A percentile compares a stretch with the other conserved stretches of the same genome.
Conservation (phyloP, 2,329 filamentous ascomycete genomes). For the Ascocoryne sarcoides region DNA sequence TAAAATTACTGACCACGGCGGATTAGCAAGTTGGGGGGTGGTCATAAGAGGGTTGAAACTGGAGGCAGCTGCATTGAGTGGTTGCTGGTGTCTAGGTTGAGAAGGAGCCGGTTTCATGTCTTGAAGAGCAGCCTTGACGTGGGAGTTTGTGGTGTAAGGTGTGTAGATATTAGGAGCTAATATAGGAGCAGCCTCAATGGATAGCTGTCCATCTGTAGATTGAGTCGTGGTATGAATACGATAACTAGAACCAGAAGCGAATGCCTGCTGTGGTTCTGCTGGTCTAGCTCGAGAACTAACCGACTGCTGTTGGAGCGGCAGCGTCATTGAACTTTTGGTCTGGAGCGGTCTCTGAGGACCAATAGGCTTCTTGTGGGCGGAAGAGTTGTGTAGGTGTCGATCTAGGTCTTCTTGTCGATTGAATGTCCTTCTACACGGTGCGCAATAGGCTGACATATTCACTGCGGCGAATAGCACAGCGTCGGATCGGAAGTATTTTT, state of each 20-base stretch:
- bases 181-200: too few relatives aligned
- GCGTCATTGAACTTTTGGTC: background rate
- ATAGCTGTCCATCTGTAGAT: too few relatives aligned
- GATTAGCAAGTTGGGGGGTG: conserved; percentile 1
- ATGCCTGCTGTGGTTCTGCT: background rate
- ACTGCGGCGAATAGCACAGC: too few relatives aligned
- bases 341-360: background rate
- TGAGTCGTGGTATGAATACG: background rate
- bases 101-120: too few relatives aligned
- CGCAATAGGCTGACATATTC: conserved; percentile 4
- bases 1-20: conserved; percentile 9
- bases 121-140: too few relatives aligned
- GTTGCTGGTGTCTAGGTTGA: background rate
- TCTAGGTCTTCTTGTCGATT: conserved; percentile 6
- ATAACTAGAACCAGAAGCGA: background rate
- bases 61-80: background rate
- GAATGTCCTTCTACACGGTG: conserved; percentile 6
- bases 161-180: too few relatives aligned
- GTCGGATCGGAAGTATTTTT: too few relatives aligned
- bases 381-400: conserved; percentile 7
- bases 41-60: conserved; percentile 1
- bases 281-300: background rate
- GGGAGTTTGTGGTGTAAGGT: too few relatives aligned
- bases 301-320: background rate
- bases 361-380: conserved; percentile 6